Percentiles rank a stretch among this genome's conserved stretches.
These are phyloP conservation scores for Trichosanthes truncata DNA, from an alignment of 306 rosid genomes.

Conservation along the genomic window DNA sequence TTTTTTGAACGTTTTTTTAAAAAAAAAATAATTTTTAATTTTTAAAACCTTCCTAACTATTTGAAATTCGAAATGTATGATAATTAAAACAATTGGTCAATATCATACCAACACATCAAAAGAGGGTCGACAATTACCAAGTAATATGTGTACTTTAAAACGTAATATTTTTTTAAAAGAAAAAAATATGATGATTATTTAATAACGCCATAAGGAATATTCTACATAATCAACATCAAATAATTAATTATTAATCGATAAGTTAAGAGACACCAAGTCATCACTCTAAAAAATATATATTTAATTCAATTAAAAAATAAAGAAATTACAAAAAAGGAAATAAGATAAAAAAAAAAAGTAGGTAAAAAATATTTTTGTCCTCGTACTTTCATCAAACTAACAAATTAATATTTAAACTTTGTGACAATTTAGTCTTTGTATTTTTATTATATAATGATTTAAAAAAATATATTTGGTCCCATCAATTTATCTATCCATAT, in stretches of 20 bases:
- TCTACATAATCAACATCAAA: not conserved
- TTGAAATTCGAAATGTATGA: not conserved
- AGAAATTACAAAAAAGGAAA: not conserved
- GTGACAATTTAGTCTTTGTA: too few relatives aligned
- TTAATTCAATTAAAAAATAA: not conserved
- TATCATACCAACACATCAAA: not conserved
- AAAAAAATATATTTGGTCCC: too few relatives aligned
- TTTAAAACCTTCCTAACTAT: not conserved
- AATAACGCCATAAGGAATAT: not conserved
- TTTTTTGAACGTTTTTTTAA: not conserved
- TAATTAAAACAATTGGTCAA: not conserved
- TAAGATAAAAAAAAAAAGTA: not conserved
- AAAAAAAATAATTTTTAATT: not conserved
- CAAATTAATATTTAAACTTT: too few relatives aligned
- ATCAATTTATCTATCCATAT: too few relatives aligned
- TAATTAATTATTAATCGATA: not conserved
- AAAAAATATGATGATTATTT: not conserved
- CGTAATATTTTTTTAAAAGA: not conserved
- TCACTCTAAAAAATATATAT: not conserved
- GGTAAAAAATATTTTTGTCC: too few relatives aligned
- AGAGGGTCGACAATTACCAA: not conserved
- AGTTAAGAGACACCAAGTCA: not conserved
- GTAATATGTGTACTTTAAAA: not conserved
- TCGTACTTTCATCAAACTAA: too few relatives aligned
- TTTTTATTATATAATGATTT: not conserved